A percentile compares a stretch with the other conserved stretches of the same genome.
Evolutionary conservation across 2,329 filamentous ascomycete genomes (phyloP).

Genomic region (Nakataea oryzae): DNA sequence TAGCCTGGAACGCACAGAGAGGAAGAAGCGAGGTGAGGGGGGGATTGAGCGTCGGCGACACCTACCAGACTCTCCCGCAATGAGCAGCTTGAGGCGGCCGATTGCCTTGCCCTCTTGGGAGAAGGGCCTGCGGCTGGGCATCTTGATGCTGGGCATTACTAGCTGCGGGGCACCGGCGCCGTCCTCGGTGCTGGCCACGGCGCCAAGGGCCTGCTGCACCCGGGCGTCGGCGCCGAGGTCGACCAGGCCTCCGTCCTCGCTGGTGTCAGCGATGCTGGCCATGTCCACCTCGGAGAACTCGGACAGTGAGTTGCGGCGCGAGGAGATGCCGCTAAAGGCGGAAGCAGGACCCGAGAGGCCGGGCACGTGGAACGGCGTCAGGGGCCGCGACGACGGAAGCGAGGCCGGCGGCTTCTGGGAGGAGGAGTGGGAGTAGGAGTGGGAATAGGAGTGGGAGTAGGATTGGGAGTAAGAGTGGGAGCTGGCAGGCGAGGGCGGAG

Average conservation of each 20-base stretch:
- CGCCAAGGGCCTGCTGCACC: not conserved
- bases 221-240: slow-evolving; percentile 31
- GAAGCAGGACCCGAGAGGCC: slow-evolving; percentile 24
- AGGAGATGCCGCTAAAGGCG: slow-evolving; percentile 37
- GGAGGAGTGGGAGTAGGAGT: not conserved
- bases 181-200: slow-evolving; percentile 26
- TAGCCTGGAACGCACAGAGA: slow-evolving; percentile 1
- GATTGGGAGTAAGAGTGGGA: too few species aligned
- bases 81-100: slow-evolving; percentile 78
- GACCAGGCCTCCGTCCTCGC: not conserved
- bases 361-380: slow-evolving; percentile 28
- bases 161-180: slow-evolving; percentile 57
- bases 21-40: slow-evolving; percentile 8
- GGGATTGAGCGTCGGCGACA: not conserved
- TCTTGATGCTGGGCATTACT: slow-evolving; percentile 94
- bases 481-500: too few species aligned
- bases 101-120: slow-evolving; percentile 76
- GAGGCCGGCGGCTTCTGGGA: not conserved
- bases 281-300: slow-evolving; percentile 32
- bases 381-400: slow-evolving; percentile 24
- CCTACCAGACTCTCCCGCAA: slow-evolving; percentile 68
- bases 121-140: slow-evolving; percentile 83
- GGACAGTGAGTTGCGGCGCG: slow-evolving; percentile 36
- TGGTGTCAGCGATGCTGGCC: slow-evolving; percentile 1
- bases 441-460: slow-evolving; percentile 8